Conservation (phyloP, 345 rosid species). For the Conringia planisiliqua region DNA sequence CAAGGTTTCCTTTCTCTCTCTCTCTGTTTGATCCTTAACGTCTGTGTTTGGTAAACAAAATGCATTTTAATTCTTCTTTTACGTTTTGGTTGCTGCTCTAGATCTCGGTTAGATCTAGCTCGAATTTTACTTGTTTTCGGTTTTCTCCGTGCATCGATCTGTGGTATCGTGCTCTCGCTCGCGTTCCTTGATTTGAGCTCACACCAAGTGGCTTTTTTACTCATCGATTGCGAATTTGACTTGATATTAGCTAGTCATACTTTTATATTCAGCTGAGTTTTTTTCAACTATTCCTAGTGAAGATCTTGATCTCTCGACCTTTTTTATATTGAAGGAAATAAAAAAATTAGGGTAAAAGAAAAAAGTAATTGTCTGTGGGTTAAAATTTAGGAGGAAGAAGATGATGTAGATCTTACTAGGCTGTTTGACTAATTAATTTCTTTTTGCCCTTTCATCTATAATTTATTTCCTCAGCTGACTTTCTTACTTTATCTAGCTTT, state of each 20-base stretch:
- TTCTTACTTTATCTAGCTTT: neutral
- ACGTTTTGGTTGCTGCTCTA: constrained; percentile 10
- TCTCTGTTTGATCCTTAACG: neutral
- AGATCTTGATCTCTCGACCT: neutral
- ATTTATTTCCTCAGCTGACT: neutral
- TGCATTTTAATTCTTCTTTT: neutral
- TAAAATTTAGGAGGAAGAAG: neutral
- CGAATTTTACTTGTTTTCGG: neutral
- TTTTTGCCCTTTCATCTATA: neutral
- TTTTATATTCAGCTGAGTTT: neutral
- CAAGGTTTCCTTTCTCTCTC: constrained; percentile 31
- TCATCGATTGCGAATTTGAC: neutral
- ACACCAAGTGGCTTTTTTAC: neutral
- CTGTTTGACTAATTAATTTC: neutral
- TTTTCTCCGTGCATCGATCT: constrained; percentile 28
- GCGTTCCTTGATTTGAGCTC: neutral
- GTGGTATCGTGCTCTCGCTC: neutral
- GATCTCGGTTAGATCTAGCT: constrained; percentile 37
- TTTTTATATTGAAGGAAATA: neutral
- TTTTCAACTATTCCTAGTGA: neutral
- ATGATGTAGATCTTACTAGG: constrained; percentile 7
- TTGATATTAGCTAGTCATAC: constrained; percentile 15
- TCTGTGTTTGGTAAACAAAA: constrained; percentile 14
- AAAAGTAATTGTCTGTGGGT: neutral
- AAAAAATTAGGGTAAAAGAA: neutral